Evolutionary conservation across 495 filamentous ascomycete genomes (phyloP).

Genomic region (Hyaloscypha hepaticicola): DNA sequence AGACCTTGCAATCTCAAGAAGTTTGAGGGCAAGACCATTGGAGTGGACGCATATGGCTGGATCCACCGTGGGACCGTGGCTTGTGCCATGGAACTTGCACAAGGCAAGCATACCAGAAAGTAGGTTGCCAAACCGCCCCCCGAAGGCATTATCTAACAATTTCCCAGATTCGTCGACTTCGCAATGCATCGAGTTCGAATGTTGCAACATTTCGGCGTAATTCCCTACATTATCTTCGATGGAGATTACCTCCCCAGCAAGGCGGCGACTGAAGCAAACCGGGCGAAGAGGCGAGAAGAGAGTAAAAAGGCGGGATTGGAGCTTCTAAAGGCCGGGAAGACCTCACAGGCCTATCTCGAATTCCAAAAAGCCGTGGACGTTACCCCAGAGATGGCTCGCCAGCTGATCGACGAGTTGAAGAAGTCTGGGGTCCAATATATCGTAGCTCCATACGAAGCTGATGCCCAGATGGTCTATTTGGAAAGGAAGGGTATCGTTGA

Average conservation of each 20-base stretch:
- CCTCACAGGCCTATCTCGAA: constrained; percentile 77
- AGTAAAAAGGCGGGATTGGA: constrained; percentile 74
- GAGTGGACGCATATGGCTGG: constrained; percentile 97
- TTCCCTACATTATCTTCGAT: constrained; percentile 92
- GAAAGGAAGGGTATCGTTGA: constrained; percentile 79
- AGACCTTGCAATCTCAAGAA: constrained; percentile 82
- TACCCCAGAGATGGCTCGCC: constrained; percentile 90
- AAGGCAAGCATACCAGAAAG: constrained; percentile 85
- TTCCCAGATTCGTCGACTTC: constrained; percentile 80
- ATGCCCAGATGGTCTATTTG: constrained; percentile 92
- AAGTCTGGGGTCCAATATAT: constrained; percentile 76
- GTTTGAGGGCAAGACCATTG: constrained; percentile 84
- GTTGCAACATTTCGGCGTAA: constrained; percentile 89
- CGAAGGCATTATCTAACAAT: neutral
- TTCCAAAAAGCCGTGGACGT: constrained; percentile 96
- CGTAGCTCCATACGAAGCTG: constrained; percentile 96
- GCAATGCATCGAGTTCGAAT: constrained; percentile 88
- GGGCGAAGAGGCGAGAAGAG: constrained; percentile 67
- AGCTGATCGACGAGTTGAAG: constrained; percentile 90
- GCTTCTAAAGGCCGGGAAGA: constrained; percentile 73
- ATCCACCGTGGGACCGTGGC: constrained; percentile 90
- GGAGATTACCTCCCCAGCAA: constrained; percentile 96
- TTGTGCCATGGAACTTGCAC: constrained; percentile 88
- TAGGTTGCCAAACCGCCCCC: constrained; percentile 41
- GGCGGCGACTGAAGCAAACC: constrained; percentile 78